These are phyloP conservation scores for Melaleuca quinquenervia DNA, from an alignment of 345 rosid genomes.

Conservation along the genomic window DNA sequence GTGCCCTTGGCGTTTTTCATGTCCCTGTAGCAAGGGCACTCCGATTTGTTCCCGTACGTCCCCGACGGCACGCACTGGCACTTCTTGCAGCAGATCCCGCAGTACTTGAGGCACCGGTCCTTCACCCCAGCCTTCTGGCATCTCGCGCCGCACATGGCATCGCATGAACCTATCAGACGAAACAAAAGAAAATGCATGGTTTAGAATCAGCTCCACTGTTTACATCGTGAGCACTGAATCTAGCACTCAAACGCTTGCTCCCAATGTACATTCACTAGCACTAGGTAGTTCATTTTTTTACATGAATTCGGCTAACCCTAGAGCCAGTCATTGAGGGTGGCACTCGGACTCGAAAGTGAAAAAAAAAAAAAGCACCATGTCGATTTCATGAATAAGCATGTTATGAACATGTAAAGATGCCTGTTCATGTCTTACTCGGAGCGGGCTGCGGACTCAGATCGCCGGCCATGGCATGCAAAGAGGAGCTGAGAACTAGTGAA, in stretches of 20 bases:
- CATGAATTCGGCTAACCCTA: not conserved
- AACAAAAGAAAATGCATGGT: not conserved
- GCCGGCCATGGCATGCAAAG: not conserved
- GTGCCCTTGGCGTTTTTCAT: slow-evolving; percentile 35
- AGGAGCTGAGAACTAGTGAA: slow-evolving; percentile 1
- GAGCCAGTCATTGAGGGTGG: not conserved
- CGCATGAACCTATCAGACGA: slow-evolving; percentile 10
- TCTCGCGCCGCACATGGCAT: slow-evolving; percentile 33
- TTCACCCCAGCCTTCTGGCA: slow-evolving; percentile 39
- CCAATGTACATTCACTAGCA: not conserved
- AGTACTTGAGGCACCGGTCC: slow-evolving; percentile 66
- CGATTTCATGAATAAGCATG: not conserved
- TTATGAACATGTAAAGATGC: not conserved
- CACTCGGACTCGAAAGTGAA: not conserved
- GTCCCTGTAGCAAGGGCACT: slow-evolving; percentile 67
- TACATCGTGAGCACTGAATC: not conserved
- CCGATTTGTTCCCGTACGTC: slow-evolving; percentile 57
- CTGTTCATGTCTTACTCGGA: not conserved
- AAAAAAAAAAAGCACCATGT: not conserved
- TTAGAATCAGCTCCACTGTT: not conserved
- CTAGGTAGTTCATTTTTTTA: not conserved
- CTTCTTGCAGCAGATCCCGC: slow-evolving; percentile 52
- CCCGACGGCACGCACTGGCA: slow-evolving; percentile 86
- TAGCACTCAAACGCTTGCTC: not conserved
- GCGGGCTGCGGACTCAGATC: not conserved